phyloP scores from a whole-genome alignment of 2,329 filamentous ascomycete genomes.

The Ciborinia camelliae region DNA sequence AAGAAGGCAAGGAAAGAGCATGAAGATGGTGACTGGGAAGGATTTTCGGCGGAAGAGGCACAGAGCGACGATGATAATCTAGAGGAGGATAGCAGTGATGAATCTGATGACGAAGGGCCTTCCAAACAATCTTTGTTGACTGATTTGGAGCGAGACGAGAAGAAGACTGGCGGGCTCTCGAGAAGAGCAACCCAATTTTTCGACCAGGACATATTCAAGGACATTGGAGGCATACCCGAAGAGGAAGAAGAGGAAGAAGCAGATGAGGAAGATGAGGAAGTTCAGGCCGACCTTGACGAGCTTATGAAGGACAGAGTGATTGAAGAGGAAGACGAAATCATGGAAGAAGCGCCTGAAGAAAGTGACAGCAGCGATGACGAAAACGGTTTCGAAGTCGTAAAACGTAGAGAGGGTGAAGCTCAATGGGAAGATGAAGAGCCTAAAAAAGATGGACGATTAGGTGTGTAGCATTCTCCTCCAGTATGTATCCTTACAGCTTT shows the following conservation, averaged over 20 bases:
- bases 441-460: constrained; percentile 59
- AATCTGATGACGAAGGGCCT: constrained; percentile 53
- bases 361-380: constrained; percentile 39
- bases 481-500: not conserved
- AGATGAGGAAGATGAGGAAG: constrained; percentile 44
- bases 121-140: constrained; percentile 54
- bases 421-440: constrained; percentile 67
- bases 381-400: constrained; percentile 61
- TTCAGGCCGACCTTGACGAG: constrained; percentile 39
- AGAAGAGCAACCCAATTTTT: constrained; percentile 87
- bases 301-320: constrained; percentile 30
- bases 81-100: constrained; percentile 60
- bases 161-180: constrained; percentile 62
- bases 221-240: constrained; percentile 65
- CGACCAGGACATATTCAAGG: constrained; percentile 90
- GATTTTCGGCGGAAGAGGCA: constrained; percentile 66
- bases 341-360: constrained; percentile 24
- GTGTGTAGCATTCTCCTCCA: constrained; percentile 39
- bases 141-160: constrained; percentile 55
- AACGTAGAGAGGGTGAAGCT: constrained; percentile 45
- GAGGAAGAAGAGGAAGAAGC: constrained; percentile 46
- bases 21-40: constrained; percentile 88
- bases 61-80: constrained; percentile 56
- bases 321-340: constrained; percentile 33
- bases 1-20: constrained; percentile 83